A percentile compares a stretch with the other conserved stretches of the same genome.
Evolutionary conservation across 352 stramenopile genomes (phyloP).

Genomic region (Pythium utonaiense): DNA sequence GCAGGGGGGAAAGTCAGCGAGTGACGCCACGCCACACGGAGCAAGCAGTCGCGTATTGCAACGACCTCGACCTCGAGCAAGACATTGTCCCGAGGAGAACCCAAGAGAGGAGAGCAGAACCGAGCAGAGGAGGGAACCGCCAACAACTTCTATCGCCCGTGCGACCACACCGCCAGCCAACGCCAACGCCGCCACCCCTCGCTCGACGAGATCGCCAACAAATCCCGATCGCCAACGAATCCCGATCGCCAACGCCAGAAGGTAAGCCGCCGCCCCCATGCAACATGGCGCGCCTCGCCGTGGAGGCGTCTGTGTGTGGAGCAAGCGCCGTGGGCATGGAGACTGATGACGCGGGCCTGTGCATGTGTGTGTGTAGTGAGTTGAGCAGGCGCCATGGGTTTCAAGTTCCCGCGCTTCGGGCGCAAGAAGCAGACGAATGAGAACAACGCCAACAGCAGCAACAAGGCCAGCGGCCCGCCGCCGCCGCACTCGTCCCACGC

Average conservation of each 20-base stretch:
- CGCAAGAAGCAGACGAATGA: conserved; percentile 65
- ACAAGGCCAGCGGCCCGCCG: conserved; percentile 42
- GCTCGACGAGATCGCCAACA: not conserved
- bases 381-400: conserved; percentile 42
- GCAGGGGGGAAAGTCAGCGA: conserved; percentile 15
- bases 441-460: conserved; percentile 31
- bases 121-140: not conserved
- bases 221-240: conserved; percentile 2
- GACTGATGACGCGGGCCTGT: not conserved
- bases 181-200: conserved; percentile 9
- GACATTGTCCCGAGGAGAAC: conserved; percentile 3
- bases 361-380: not conserved
- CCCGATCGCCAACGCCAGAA: not conserved
- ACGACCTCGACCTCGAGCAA: not conserved
- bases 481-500: conserved; percentile 40
- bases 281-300: not conserved
- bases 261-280: not conserved
- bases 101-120: conserved; percentile 1
- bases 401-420: conserved; percentile 66
- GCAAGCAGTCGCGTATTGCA: conserved; percentile 1
- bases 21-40: conserved; percentile 11
- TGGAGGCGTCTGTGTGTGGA: not conserved
- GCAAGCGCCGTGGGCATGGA: not conserved
- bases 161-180: not conserved
- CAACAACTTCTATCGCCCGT: not conserved